Conservation (phyloP, 208 protist genomes). For the Polymyxa betae region DNA sequence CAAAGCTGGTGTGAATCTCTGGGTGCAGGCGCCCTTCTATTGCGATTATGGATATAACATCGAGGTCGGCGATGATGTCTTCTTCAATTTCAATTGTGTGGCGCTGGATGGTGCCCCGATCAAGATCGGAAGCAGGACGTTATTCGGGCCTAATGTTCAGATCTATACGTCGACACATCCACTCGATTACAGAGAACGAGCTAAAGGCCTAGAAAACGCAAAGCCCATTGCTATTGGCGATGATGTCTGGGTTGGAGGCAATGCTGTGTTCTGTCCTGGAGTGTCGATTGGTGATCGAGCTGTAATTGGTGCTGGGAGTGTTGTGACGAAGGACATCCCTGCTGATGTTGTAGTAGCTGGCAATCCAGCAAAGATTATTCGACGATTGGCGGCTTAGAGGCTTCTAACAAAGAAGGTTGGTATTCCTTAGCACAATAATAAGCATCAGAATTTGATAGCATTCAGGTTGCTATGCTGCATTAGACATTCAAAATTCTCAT, state of each 20-base stretch:
- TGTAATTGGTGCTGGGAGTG: slow-evolving; percentile 77
- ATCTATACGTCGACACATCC: slow-evolving; percentile 80
- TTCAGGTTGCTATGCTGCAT: no score
- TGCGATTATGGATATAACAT: slow-evolving; percentile 82
- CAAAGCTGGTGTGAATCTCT: slow-evolving; percentile 61
- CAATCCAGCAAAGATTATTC: no score
- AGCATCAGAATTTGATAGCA: no score
- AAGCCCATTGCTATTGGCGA: slow-evolving; percentile 64
- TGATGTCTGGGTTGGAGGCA: slow-evolving; percentile 64
- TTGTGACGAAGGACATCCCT: slow-evolving; percentile 81
- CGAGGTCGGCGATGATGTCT: slow-evolving; percentile 72
- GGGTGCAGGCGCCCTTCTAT: slow-evolving; percentile 76
- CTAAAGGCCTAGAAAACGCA: slow-evolving; percentile 64
- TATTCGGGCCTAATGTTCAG: slow-evolving; percentile 77
- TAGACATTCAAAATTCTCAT: no score
- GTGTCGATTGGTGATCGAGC: slow-evolving; percentile 78
- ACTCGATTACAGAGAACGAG: slow-evolving; percentile 66
- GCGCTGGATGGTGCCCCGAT: slow-evolving; percentile 77
- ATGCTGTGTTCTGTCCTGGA: slow-evolving; percentile 71
- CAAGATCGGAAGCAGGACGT: slow-evolving; percentile 72
- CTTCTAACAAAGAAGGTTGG: no score
- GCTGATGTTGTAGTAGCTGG: slow-evolving; percentile 77
- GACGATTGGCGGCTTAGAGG: no score
- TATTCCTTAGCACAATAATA: no score
- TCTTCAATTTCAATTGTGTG: slow-evolving; percentile 76